Base-by-base conservation (phyloP, 177 flowering plant species). In the Vitis hybrid region DNA sequence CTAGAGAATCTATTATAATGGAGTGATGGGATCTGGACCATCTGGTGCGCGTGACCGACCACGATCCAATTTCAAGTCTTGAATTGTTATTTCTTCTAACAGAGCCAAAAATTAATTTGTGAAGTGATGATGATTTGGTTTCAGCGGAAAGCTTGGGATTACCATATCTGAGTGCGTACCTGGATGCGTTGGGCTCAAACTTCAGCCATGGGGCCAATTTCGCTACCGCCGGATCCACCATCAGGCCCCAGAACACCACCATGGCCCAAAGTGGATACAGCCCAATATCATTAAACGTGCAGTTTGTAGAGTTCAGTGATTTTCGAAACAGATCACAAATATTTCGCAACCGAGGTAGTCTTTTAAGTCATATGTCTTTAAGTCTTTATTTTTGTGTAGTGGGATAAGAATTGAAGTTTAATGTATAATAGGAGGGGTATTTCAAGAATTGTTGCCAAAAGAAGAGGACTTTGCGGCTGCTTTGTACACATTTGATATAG, bases 191-290 rank as follows among this genome's bases (percentile, higher is more conserved):
- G 63, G 97, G 96, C 1, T 73, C 88, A 41, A 91, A 94, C 74
- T 94, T 91, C 82, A 86, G 67, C 41, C 86, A 87, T 67, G 99
- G 99, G 35, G 97, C 93, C 65, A 94, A 94, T 69, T 94, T 93
- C 56, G 93, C 93, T 3, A 86, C 91, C 0, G 91, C 90, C 0
- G 91, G 89, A 4, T 89, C 93, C 15, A 89, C 96, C 21, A 79
- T 94, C 18, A 80, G 92, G 60, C 90, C 84, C 0, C 92, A 84
- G 59, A 91, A 91, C 84, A 78, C 87, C 2, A 89, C 94, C 51
- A 76, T 83, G 2, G 76, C 60, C 0, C 91, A 88, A 24, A 74
- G 83, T 56, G 97, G 98, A 10, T 86, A 66, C 77, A 94, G 97
- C 59, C 98, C 98, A 14, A 72, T 94, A 49, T 91, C 97, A 7